A percentile compares a stretch with the other conserved stretches of the same genome.
Evolutionary conservation across 352 stramenopile genomes (phyloP).

Genomic region (Pythium brachiatum): DNA sequence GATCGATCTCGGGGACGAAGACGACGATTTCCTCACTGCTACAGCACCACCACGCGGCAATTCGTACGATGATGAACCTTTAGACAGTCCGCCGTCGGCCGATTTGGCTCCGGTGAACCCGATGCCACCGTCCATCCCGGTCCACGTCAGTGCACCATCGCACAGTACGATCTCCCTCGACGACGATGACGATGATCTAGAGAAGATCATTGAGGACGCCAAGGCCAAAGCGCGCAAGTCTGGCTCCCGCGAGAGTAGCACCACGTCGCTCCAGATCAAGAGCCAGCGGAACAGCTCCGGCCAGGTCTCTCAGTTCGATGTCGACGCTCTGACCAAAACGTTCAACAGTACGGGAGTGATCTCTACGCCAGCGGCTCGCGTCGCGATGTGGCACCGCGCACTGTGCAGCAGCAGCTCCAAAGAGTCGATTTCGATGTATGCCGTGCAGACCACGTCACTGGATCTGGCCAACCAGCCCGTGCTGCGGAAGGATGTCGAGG

Average conservation of each 20-base stretch:
- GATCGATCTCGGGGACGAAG: constrained; percentile 19
- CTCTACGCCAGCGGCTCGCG: constrained; percentile 30
- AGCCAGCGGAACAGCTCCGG: constrained; percentile 33
- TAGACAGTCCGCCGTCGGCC: constrained; percentile 17
- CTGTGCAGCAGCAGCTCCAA: constrained; percentile 33
- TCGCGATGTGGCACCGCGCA: constrained; percentile 58
- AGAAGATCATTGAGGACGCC: constrained; percentile 49
- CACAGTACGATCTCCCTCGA: constrained; percentile 34
- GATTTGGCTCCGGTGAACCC: constrained; percentile 5
- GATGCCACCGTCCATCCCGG: constrained; percentile 16
- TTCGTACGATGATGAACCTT: constrained; percentile 13
- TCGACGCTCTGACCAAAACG: constrained; percentile 23
- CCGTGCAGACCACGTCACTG: constrained; percentile 60
- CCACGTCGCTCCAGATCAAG: constrained; percentile 60
- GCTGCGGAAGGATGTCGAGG: constrained; percentile 69
- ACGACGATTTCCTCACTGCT: constrained; percentile 20
- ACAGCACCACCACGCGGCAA: constrained; percentile 8
- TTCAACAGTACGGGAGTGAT: constrained; percentile 44
- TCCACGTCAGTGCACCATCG: constrained; percentile 13
- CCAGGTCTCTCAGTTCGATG: constrained; percentile 26
- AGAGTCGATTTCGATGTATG: constrained; percentile 67
- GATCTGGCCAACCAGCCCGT: constrained; percentile 48
- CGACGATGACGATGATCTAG: constrained; percentile 55
- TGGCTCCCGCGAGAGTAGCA: constrained; percentile 55
- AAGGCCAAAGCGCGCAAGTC: constrained; percentile 38